These are phyloP conservation scores for Paraconiothyrium sp. DNA, from an alignment of 2,329 filamentous ascomycete species.

Conservation along the genomic window DNA sequence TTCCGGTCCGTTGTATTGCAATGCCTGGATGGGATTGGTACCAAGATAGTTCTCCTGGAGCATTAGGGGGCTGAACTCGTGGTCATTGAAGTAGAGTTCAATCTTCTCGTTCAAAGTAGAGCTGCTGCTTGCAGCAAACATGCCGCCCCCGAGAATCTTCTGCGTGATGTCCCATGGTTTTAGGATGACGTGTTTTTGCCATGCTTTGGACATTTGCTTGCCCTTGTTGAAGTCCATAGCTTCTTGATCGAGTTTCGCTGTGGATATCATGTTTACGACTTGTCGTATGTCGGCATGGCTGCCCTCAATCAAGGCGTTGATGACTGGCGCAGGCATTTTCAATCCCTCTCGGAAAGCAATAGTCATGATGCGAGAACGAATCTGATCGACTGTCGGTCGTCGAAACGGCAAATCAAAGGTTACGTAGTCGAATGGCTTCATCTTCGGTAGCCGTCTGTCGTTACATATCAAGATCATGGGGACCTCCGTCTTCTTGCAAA, in stretches of 20 bases:
- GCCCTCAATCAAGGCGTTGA: slow-evolving; percentile 94
- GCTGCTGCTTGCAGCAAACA: slow-evolving; percentile 86
- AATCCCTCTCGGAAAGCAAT: slow-evolving; percentile 92
- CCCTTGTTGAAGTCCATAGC: slow-evolving; percentile 84
- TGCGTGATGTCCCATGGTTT: slow-evolving; percentile 98
- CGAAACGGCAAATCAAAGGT: slow-evolving; percentile 88
- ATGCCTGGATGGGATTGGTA: slow-evolving; percentile 76
- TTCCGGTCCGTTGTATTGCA: slow-evolving; percentile 71
- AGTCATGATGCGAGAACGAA: slow-evolving; percentile 91
- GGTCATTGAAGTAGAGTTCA: slow-evolving; percentile 98
- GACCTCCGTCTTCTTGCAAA: slow-evolving; percentile 94
- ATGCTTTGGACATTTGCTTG: slow-evolving; percentile 95
- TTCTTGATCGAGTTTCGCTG: slow-evolving; percentile 85
- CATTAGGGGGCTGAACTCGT: slow-evolving; percentile 97
- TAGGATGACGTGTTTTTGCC: slow-evolving; percentile 96
- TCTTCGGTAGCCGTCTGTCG: slow-evolving; percentile 90
- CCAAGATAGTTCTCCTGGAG: slow-evolving; percentile 97
- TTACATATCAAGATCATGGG: slow-evolving; percentile 99
- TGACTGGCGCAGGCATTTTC: slow-evolving; percentile 81
- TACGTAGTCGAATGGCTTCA: slow-evolving; percentile 95
- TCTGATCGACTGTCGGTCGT: slow-evolving; percentile 88
- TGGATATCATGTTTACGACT: slow-evolving; percentile 98
- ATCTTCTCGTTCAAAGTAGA: slow-evolving; percentile 96
- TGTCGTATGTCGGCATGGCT: slow-evolving; percentile 96
- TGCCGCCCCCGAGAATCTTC: slow-evolving; percentile 87